phyloP scores from a whole-genome alignment of 1,139 yeast genomes.

The Casaregolazyma lundiana region DNA sequence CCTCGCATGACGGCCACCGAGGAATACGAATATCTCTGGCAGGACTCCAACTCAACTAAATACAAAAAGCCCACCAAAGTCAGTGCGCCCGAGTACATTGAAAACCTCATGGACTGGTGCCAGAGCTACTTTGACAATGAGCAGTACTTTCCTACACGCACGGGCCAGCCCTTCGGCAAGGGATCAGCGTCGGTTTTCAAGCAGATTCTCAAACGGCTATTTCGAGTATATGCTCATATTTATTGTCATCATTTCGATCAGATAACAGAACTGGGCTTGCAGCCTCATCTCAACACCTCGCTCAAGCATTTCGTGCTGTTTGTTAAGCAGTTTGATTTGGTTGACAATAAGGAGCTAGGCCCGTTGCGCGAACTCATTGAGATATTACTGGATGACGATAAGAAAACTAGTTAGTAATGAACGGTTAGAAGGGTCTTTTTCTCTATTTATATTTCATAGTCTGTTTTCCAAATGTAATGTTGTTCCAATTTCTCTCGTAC shows the following conservation, averaged over 20 bases:
- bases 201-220: slow-evolving; percentile 83
- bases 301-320: slow-evolving; percentile 90
- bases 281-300: slow-evolving; percentile 88
- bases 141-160: slow-evolving; percentile 79
- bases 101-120: slow-evolving; percentile 89
- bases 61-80: slow-evolving; percentile 61
- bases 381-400: slow-evolving; percentile 48
- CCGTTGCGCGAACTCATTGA: slow-evolving; percentile 85
- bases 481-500: too few relatives aligned
- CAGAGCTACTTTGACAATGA: slow-evolving; percentile 88
- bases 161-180: slow-evolving; percentile 70
- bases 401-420: not conserved
- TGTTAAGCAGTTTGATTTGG: slow-evolving; percentile 73
- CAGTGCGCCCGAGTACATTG: slow-evolving; percentile 93
- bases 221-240: slow-evolving; percentile 95
- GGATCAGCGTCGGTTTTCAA: slow-evolving; percentile 60
- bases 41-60: slow-evolving; percentile 50
- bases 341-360: slow-evolving; percentile 79
- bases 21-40: slow-evolving; percentile 96
- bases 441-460: slow-evolving; percentile 7
- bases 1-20: slow-evolving; percentile 97
- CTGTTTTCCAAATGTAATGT: not conserved
- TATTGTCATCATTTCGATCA: slow-evolving; percentile 98
- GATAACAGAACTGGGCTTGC: slow-evolving; percentile 84
- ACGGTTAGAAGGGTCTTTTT: slow-evolving; percentile 12